Evolutionary conservation across 148 eudicot genomes (phyloP).

Genomic region (Beta vulgaris): DNA sequence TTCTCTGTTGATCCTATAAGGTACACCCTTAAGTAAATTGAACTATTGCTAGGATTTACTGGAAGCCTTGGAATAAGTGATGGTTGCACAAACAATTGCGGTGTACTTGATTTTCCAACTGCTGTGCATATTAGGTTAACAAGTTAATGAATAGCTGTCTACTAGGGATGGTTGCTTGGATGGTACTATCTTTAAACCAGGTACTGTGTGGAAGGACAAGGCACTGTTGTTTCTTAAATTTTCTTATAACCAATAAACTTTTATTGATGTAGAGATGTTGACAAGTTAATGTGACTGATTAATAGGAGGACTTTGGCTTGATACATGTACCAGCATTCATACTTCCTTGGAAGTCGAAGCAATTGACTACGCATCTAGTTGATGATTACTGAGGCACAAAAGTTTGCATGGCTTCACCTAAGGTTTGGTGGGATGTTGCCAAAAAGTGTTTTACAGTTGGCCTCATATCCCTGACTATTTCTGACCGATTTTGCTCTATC

Average conservation of each 20-base stretch:
- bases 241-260: neutral
- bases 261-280: neutral
- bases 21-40: too few relatives aligned
- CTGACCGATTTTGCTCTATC: constrained; percentile 66
- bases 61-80: too few relatives aligned
- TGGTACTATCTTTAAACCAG: too few relatives aligned
- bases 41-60: too few relatives aligned
- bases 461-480: constrained; percentile 60
- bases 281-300: neutral
- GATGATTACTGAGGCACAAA: constrained; percentile 21
- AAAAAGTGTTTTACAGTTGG: constrained; percentile 62
- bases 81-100: too few relatives aligned
- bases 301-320: constrained; percentile 1
- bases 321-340: neutral
- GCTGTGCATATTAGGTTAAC: too few relatives aligned
- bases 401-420: constrained; percentile 47
- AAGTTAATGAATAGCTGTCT: too few relatives aligned
- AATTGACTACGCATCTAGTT: constrained; percentile 31
- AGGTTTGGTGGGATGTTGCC: constrained; percentile 50
- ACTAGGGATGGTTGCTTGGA: too few relatives aligned
- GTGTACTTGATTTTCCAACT: too few relatives aligned
- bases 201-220: too few relatives aligned
- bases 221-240: too few relatives aligned
- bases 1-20: too few relatives aligned
- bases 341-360: constrained; percentile 22